These are phyloP conservation scores for Talaromyces sp. DNA, from an alignment of 2,329 filamentous ascomycete species.

Conservation along the genomic window DNA sequence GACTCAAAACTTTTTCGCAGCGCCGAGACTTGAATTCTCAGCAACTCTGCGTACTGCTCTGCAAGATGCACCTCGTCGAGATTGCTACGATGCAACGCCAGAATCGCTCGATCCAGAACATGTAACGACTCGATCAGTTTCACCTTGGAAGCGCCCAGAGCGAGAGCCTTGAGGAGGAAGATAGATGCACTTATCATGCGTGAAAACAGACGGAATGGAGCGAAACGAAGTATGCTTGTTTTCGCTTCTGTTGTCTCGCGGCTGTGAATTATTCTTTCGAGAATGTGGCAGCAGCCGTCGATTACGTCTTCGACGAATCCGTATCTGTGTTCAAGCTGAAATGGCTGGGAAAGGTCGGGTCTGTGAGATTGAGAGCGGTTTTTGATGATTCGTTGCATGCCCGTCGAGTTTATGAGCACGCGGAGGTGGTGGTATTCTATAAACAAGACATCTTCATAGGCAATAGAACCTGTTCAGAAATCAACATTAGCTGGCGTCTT, in stretches of 20 bases:
- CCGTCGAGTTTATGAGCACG: slow-evolving; percentile 40
- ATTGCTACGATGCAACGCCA: slow-evolving; percentile 41
- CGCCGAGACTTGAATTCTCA: slow-evolving; percentile 40
- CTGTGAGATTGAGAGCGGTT: slow-evolving; percentile 39
- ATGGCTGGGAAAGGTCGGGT: slow-evolving; percentile 23
- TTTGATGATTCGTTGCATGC: slow-evolving; percentile 49
- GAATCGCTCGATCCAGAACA: slow-evolving; percentile 42
- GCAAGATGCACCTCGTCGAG: slow-evolving; percentile 49
- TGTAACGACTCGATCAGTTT: slow-evolving; percentile 44
- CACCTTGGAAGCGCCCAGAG: slow-evolving; percentile 42
- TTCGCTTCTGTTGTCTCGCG: slow-evolving; percentile 34
- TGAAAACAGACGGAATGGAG: slow-evolving; percentile 48
- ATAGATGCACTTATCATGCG: slow-evolving; percentile 42
- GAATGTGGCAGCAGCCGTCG: slow-evolving; percentile 46
- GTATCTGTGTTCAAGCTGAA: slow-evolving; percentile 38
- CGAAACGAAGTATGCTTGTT: slow-evolving; percentile 40
- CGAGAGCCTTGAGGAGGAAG: slow-evolving; percentile 47
- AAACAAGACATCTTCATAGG: slow-evolving; percentile 38
- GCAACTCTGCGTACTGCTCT: slow-evolving; percentile 44
- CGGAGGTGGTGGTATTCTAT: slow-evolving; percentile 48
- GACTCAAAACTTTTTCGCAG: slow-evolving; percentile 20
- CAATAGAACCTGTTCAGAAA: too few species aligned
- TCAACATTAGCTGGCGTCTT: too few species aligned
- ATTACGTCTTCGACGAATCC: slow-evolving; percentile 53
- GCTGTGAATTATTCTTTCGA: slow-evolving; percentile 38